Conservation (phyloP, 1,284 basidiomycete genomes). For the Rhodotorula sp. region DNA sequence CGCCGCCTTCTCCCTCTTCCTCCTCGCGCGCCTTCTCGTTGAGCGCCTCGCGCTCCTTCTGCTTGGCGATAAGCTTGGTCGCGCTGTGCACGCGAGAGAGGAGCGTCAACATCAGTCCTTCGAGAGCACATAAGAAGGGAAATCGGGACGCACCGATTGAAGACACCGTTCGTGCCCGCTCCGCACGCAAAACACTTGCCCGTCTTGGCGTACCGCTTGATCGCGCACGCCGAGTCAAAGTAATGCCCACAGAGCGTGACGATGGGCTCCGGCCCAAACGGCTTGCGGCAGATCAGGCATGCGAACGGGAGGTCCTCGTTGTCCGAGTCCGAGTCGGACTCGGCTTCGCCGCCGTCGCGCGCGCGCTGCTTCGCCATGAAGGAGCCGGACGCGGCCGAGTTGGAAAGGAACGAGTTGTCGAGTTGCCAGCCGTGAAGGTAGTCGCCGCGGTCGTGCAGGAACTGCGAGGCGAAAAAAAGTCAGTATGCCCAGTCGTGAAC, state of each 20-base stretch:
- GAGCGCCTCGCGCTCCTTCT: constrained; percentile 40
- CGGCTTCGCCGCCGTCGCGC: constrained; percentile 54
- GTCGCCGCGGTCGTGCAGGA: constrained; percentile 59
- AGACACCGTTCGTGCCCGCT: constrained; percentile 88
- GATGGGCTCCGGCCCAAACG: constrained; percentile 89
- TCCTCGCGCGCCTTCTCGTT: constrained; percentile 31
- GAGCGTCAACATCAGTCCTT: background rate
- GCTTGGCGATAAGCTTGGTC: constrained; percentile 42
- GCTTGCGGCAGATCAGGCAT: constrained; percentile 91
- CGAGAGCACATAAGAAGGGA: background rate
- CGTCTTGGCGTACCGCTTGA: constrained; percentile 76
- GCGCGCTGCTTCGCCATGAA: constrained; percentile 43
- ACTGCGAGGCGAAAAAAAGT: constrained; percentile 39
- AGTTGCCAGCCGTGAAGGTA: constrained; percentile 98
- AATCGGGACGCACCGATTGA: constrained; percentile 74
- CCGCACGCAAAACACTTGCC: constrained; percentile 96
- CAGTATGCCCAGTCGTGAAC: constrained; percentile 59
- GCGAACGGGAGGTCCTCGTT: constrained; percentile 93
- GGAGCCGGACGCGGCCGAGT: constrained; percentile 40
- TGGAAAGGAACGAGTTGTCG: constrained; percentile 59
- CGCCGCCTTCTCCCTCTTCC: constrained; percentile 27
- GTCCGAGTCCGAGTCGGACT: constrained; percentile 64
- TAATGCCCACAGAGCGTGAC: constrained; percentile 97
- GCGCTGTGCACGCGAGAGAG: constrained; percentile 21
- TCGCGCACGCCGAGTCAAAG: constrained; percentile 72